Evolutionary conservation across 1,284 basidiomycete species (phyloP).

Genomic region (Mycosarcoma mackinlayi): DNA sequence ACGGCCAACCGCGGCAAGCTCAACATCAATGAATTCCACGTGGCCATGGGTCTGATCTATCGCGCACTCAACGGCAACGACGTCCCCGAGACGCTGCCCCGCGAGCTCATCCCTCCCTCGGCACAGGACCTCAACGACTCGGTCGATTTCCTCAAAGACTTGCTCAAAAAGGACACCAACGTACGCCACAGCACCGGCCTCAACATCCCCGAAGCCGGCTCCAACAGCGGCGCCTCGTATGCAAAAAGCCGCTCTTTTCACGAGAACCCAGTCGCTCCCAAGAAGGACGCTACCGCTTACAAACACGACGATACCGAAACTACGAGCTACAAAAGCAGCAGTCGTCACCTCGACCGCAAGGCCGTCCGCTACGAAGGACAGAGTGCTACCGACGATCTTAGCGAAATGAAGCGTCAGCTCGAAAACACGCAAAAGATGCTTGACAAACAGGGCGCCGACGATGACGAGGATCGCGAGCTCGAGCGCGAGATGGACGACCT

Average conservation of each 20-base stretch:
- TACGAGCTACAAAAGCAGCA: slow-evolving; percentile 82
- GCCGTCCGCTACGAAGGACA: slow-evolving; percentile 82
- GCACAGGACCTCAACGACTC: slow-evolving; percentile 89
- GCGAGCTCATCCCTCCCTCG: slow-evolving; percentile 92
- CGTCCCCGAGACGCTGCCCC: slow-evolving; percentile 85
- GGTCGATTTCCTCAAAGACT: slow-evolving; percentile 88
- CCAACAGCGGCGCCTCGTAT: slow-evolving; percentile 68
- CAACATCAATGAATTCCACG: slow-evolving; percentile 95
- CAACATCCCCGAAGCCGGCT: slow-evolving; percentile 66
- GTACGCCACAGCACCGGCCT: slow-evolving; percentile 70
- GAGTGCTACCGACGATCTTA: slow-evolving; percentile 76
- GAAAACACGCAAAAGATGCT: slow-evolving; percentile 84
- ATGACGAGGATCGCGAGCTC: slow-evolving; percentile 77
- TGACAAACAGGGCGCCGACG: slow-evolving; percentile 81
- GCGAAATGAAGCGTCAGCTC: slow-evolving; percentile 87
- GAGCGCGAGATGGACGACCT: slow-evolving; percentile 90
- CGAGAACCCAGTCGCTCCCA: slow-evolving; percentile 71
- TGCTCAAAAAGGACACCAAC: slow-evolving; percentile 82
- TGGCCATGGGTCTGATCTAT: slow-evolving; percentile 98
- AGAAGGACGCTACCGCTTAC: slow-evolving; percentile 92
- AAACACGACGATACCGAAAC: slow-evolving; percentile 77
- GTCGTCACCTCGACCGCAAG: slow-evolving; percentile 87
- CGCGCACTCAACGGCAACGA: slow-evolving; percentile 84
- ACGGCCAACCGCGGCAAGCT: slow-evolving; percentile 67
- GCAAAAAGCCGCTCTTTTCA: slow-evolving; percentile 79